Conservation (phyloP, 2,329 filamentous ascomycete genomes). For the Apiospora kogelbergensis region DNA sequence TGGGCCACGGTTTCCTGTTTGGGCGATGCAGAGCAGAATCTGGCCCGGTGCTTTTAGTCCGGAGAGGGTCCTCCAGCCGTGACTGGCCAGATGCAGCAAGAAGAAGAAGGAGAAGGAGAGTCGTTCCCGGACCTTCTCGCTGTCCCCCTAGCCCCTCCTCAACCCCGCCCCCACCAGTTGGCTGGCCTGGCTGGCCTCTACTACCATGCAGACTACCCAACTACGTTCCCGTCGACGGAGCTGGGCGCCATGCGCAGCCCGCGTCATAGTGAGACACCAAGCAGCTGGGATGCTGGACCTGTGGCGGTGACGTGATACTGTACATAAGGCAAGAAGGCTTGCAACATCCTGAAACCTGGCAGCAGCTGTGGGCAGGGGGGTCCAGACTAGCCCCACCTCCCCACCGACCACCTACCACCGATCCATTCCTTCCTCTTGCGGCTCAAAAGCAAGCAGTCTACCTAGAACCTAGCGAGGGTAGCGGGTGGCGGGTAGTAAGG, state of each 20-base stretch:
- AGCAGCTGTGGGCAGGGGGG: constrained; percentile 2
- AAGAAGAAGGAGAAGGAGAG: neutral
- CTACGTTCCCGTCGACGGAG: neutral
- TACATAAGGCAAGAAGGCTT: no score
- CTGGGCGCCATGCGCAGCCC: neutral
- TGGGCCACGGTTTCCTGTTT: neutral
- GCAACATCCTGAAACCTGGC: constrained; percentile 1
- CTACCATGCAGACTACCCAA: neutral
- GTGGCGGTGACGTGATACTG: constrained; percentile 8
- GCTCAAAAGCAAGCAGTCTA: neutral
- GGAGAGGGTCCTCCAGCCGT: neutral
- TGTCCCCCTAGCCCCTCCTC: neutral
- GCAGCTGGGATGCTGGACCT: neutral
- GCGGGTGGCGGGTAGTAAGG: no score
- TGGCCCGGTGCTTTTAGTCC: neutral
- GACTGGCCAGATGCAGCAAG: neutral
- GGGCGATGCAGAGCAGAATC: neutral
- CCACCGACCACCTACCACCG: no score
- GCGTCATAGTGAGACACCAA: constrained; percentile 8
- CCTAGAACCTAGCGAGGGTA: no score
- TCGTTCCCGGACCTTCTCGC: neutral
- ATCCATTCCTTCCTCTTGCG: neutral
- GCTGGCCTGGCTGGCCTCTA: no score
- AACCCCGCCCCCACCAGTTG: constrained; percentile 2
- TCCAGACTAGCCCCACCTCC: neutral